phyloP scores from a whole-genome alignment of 306 rosid species.

The Castanea sativa region DNA sequence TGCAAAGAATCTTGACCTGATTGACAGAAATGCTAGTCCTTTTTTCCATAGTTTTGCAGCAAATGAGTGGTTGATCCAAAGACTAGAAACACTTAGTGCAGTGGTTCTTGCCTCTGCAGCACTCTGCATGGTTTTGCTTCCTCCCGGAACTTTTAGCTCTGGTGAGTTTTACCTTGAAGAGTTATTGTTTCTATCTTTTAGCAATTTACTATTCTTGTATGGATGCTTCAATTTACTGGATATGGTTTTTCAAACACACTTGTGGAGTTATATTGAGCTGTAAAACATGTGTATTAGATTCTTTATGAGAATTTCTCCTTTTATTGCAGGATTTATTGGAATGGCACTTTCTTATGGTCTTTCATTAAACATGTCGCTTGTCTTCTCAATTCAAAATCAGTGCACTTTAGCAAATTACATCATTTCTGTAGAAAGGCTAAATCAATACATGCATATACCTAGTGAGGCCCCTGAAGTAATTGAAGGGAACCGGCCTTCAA shows the following conservation, averaged over 20 bases:
- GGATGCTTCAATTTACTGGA: neutral
- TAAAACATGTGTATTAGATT: neutral
- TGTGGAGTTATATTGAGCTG: neutral
- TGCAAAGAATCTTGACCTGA: constrained; percentile 47
- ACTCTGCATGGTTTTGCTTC: constrained; percentile 75
- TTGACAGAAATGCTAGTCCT: constrained; percentile 73
- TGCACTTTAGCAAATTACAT: constrained; percentile 48
- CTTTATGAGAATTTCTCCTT: neutral
- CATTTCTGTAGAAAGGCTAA: constrained; percentile 49
- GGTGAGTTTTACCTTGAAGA: constrained; percentile 32
- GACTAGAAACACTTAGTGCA: constrained; percentile 70
- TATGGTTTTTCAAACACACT: neutral
- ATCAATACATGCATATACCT: constrained; percentile 48
- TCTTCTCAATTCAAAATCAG: constrained; percentile 40
- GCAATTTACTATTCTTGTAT: neutral
- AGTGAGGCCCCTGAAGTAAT: constrained; percentile 54
- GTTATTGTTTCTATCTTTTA: neutral
- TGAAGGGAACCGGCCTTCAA: constrained; percentile 45
- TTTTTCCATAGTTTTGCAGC: constrained; percentile 73
- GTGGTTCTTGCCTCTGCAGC: constrained; percentile 62
- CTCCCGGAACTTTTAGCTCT: constrained; percentile 66
- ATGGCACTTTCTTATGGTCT: constrained; percentile 71
- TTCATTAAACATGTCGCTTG: constrained; percentile 40
- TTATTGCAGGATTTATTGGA: constrained; percentile 50
- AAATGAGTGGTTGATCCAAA: constrained; percentile 84